These are phyloP conservation scores for Neotropicomus parvogracilis DNA, from an alignment of 1,284 basidiomycete species.

Conservation along the genomic window DNA sequence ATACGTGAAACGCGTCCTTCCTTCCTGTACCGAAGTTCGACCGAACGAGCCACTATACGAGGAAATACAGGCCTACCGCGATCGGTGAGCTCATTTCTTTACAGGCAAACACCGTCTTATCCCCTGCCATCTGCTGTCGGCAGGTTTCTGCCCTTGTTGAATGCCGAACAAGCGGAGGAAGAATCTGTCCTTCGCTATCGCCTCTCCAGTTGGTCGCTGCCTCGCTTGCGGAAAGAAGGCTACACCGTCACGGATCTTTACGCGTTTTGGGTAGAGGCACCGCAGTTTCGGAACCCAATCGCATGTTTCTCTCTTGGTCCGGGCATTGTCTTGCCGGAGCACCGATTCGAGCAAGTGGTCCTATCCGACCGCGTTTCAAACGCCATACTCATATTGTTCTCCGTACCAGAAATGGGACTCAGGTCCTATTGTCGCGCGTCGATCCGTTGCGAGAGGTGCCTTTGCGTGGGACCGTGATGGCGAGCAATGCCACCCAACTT, in stretches of 20 bases:
- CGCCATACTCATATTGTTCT: slow-evolving; percentile 2
- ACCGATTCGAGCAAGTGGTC: slow-evolving; percentile 58
- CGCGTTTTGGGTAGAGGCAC: slow-evolving; percentile 63
- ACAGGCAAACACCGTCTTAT: not conserved
- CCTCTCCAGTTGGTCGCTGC: slow-evolving; percentile 60
- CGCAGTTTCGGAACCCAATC: slow-evolving; percentile 56
- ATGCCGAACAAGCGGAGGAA: slow-evolving; percentile 62
- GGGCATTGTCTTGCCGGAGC: slow-evolving; percentile 52
- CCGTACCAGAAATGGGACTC: slow-evolving; percentile 56
- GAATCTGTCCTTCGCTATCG: slow-evolving; percentile 57
- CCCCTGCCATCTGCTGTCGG: not conserved
- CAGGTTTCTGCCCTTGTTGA: slow-evolving; percentile 64
- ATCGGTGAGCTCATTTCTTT: slow-evolving; percentile 35
- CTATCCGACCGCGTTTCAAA: not conserved
- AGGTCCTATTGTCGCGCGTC: slow-evolving; percentile 59
- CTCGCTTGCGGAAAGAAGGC: slow-evolving; percentile 60
- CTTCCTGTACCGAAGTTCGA: slow-evolving; percentile 32
- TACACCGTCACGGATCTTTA: slow-evolving; percentile 63
- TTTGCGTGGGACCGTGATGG: slow-evolving; percentile 56
- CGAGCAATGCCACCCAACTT: slow-evolving; percentile 46
- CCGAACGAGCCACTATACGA: slow-evolving; percentile 39
- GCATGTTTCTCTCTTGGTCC: slow-evolving; percentile 60
- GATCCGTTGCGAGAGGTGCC: slow-evolving; percentile 56
- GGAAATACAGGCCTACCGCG: slow-evolving; percentile 44
- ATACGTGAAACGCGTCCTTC: slow-evolving; percentile 36